Evolutionary conservation across 768 basidiomycete species (phyloP), one percentile per base, ranked within the genome.

Genomic region (Paxillus involutus): DNA sequence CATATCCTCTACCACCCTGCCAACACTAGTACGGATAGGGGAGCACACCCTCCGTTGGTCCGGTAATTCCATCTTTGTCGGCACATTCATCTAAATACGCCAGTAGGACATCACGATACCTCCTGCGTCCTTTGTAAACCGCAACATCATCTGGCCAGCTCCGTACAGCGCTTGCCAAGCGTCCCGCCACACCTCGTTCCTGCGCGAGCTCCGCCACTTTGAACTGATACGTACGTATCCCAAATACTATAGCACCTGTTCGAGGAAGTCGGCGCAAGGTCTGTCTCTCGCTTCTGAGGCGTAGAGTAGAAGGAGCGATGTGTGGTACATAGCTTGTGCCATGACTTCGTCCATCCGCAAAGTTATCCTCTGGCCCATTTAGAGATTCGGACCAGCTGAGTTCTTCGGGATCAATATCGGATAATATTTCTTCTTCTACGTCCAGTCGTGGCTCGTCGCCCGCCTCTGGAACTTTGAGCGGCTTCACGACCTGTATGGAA

Each of bases 101-200:
- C 13, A 69, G 58, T 39, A 69, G 54, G 7, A 69, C 44, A 8
- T 69, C 67, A 26, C 26, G 49, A 48, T 57, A 69, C 49, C 59
- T 54, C 6, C 42, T 48, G 17, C 60, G 62, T 42, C 67, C 68
- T 48, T 67, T 71, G 55, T 69, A 59, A 14, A 46, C 11, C 5
- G 67, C 77, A 19, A 89, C 81, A 51, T 86, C 85, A n/a, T 75
- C 76, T 1, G 84, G 80, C 87, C 88, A 91, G 59, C 81, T 82
- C 58, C 81, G 71, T 43, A 91, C 72, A 3, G 86, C 85, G 49
- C 80, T 81, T 29, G 83, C 86, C 62, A 90, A 69, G 44, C 88
- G 73, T 48, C 78, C 83, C 0, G 86, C 78, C 3, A 87, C 80
- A 2, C 84, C 86, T 12, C 68, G 73, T 64, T 89, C 89, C 50